phyloP scores from a whole-genome alignment of 2,329 filamentous ascomycete species.

The Neofusicoccum kwambonambiense region DNA sequence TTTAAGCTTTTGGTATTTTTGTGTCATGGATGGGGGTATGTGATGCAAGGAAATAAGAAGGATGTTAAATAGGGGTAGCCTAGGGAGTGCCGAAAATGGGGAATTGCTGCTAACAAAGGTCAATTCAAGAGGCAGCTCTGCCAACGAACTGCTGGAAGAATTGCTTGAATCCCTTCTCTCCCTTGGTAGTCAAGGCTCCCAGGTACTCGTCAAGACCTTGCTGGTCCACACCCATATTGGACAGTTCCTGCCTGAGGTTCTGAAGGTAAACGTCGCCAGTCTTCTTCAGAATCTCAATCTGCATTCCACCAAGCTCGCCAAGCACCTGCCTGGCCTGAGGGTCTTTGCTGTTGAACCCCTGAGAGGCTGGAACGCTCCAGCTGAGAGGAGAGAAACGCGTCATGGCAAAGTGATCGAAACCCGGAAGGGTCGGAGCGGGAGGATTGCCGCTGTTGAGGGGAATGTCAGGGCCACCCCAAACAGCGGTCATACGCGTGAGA shows the following conservation, averaged over 20 bases:
- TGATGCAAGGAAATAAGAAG: conserved; percentile 6
- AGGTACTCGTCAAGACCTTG: conserved; percentile 66
- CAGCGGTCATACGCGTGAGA: conserved; percentile 75
- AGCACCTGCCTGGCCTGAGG: conserved; percentile 87
- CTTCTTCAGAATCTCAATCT: conserved; percentile 88
- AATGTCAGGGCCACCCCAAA: conserved; percentile 84
- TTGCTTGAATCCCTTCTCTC: conserved; percentile 23
- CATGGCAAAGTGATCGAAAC: conserved; percentile 90
- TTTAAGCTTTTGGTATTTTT: conserved; percentile 13
- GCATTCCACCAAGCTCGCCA: conserved; percentile 79
- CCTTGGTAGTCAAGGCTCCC: conserved; percentile 37
- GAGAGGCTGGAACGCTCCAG: conserved; percentile 82
- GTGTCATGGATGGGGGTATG: neutral
- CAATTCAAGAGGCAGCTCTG: neutral
- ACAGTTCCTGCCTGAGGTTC: conserved; percentile 65
- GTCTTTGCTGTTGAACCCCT: conserved; percentile 79
- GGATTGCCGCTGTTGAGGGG: conserved; percentile 20
- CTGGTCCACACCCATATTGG: conserved; percentile 63
- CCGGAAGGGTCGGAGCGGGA: conserved; percentile 58
- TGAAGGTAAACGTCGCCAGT: conserved; percentile 78
- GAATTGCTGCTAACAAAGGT: neutral
- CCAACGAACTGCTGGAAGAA: conserved; percentile 18
- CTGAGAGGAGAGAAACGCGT: conserved; percentile 83
- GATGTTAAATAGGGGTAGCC: neutral
- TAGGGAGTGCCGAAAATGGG: neutral